These are phyloP conservation scores for Suhomyces bolitotheri DNA, from an alignment of 1,139 yeast species.

Conservation along the genomic window DNA sequence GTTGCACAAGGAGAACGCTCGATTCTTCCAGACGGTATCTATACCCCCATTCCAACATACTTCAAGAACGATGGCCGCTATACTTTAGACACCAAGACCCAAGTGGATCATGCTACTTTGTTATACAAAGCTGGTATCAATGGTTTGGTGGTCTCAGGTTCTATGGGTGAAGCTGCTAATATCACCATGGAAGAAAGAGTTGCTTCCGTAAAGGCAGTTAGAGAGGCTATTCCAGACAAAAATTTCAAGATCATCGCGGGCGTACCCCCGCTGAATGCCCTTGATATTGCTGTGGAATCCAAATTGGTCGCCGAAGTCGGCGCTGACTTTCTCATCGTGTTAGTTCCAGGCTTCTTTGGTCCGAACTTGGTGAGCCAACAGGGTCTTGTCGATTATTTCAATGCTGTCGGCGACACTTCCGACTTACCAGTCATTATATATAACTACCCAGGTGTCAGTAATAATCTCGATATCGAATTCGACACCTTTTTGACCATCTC, in stretches of 20 bases:
- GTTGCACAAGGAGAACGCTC: neutral
- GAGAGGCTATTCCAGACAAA: conserved; percentile 28
- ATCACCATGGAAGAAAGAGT: conserved; percentile 36
- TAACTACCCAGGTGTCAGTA: conserved; percentile 42
- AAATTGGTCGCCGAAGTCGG: conserved; percentile 32
- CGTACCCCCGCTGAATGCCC: conserved; percentile 30
- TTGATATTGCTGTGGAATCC: conserved; percentile 34
- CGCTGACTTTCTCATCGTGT: conserved; percentile 34
- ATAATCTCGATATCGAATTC: conserved; percentile 36
- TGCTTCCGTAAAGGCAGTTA: conserved; percentile 22
- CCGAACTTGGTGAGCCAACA: conserved; percentile 29
- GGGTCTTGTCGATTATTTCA: conserved; percentile 37
- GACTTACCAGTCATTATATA: conserved; percentile 37
- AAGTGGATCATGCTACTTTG: conserved; percentile 41
- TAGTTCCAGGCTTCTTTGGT: conserved; percentile 39
- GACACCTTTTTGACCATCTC: conserved; percentile 35
- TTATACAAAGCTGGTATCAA: conserved; percentile 43
- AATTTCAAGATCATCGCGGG: conserved; percentile 36
- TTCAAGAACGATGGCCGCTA: conserved; percentile 38
- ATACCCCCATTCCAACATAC: conserved; percentile 53
- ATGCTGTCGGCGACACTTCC: conserved; percentile 31
- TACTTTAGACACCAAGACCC: conserved; percentile 44
- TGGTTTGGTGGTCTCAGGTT: conserved; percentile 51
- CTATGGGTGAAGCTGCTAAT: conserved; percentile 45
- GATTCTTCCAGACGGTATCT: conserved; percentile 33